Base-by-base conservation (phyloP, 2,329 filamentous ascomycete species). In the Thelonectria blattea region DNA sequence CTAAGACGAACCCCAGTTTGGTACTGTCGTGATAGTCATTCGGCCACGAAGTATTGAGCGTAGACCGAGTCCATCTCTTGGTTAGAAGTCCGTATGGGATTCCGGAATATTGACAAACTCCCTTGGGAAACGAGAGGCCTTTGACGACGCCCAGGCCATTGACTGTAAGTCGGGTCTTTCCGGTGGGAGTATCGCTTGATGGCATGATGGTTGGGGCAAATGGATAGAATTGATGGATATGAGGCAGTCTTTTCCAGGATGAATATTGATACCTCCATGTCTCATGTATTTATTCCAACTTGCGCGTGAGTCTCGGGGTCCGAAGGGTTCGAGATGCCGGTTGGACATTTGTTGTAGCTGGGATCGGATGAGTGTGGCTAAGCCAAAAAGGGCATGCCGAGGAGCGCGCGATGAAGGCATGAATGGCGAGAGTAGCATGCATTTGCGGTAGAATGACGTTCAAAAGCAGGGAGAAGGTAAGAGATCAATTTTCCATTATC, bases 21-120 rank as follows among this genome's bases (percentile, higher is more conserved):
- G 60, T 63, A 11, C 63, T 62, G 27, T 65, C 48, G 10, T 65
- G 63, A 14, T 55, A 62, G 2, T 27, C n/a, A 15, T 39, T 14
- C 2, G 59, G 42, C 59, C 55, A 62, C 1, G 55, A 52, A 4
- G 51, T 34, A 14, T 49, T 60, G 11, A 62, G 56, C 18, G 34
- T 41, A 5, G 63, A 62, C 0, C 63, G 55, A n/a, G 63, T 62
- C 63, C 62, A 65, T 9, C 63, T 62, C 11, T 65, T 65, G 3
- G 52, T 9, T n/a, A 65, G 50, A 3, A 20, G 37, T 18, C 55
- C 63, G 3, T 65, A 65, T 2, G 63, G 63, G 10, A 65, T 65
- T 10, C 63, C 63, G 18, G 39, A 57, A 52, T 57, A 65, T n/a
- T 65, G 63, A 6, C 49, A 48, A 14, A 65, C 55, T 4, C 45